Evolutionary conservation across 2,329 filamentous ascomycete genomes (phyloP).

Genomic region (Alternaria ventricosa): DNA sequence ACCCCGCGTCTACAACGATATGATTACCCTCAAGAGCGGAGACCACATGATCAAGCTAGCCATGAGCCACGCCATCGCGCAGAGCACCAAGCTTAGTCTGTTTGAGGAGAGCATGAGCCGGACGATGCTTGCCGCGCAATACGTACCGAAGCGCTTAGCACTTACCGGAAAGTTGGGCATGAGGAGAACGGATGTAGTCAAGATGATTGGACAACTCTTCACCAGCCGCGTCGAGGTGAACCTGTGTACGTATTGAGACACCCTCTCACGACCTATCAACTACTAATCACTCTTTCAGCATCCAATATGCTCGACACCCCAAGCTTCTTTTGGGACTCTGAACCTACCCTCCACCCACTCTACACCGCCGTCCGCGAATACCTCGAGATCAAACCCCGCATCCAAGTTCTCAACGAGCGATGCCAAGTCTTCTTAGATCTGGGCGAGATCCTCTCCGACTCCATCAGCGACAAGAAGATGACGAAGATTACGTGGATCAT

Average conservation of each 20-base stretch:
- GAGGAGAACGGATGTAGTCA: conserved; percentile 89
- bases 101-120: conserved; percentile 96
- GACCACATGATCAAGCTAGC: conserved; percentile 99
- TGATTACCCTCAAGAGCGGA: conserved; percentile 93
- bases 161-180: conserved; percentile 90
- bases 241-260: conserved; percentile 72
- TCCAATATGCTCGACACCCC: conserved; percentile 96
- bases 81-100: conserved; percentile 94
- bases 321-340: conserved; percentile 98
- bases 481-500: conserved; percentile 97
- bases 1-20: conserved; percentile 96
- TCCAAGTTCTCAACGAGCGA: conserved; percentile 95
- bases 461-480: conserved; percentile 93
- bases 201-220: conserved; percentile 87
- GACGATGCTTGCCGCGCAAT: conserved; percentile 91
- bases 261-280: not conserved
- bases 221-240: conserved; percentile 97
- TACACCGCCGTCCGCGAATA: conserved; percentile 96
- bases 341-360: conserved; percentile 91
- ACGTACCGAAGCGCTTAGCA: conserved; percentile 87
- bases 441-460: conserved; percentile 91
- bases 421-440: conserved; percentile 96
- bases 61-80: conserved; percentile 95
- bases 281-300: conserved; percentile 58
- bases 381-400: conserved; percentile 93